Base-by-base conservation (phyloP, 2,329 filamentous ascomycete species). In the Chalara sp. region DNA sequence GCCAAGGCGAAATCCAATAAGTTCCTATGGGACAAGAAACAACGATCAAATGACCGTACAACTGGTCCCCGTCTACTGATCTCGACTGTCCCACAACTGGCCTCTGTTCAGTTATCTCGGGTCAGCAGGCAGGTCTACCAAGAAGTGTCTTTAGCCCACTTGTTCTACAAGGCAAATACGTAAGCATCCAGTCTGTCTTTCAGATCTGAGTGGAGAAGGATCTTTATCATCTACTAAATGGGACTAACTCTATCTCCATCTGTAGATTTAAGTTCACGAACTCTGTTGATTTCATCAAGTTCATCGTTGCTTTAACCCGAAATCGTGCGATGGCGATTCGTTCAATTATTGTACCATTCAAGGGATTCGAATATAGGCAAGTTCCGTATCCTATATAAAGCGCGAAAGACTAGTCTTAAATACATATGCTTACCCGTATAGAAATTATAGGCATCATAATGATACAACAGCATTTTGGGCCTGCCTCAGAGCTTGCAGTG, bases 121-220 rank as follows among this genome's bases (percentile, higher is more conserved):
- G 51, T 53, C 32, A 56, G 53, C 44, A 46, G 51, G 37, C 6
- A 49, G 35, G 39, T 56, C 13, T 60, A 60, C 37, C 13, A 49
- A 10, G 51, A 54, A 4, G 50, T 60, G 5, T 50, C 50, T 5
- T 33, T 39, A 5, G 47, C 52, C 7, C 53, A 57, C 31, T 41
- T 57, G 4, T 58, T 60, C 50, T 60, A 60, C 39, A 35, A 48
- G 10, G 32, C 37, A 32, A 60, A 60, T 32, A 10, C 32, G 4
- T 58, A n/a, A n/a, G 35, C 21, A 21, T 21, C 21, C 21, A 21
- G 21, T 21, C 21, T 21, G 21, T 21, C 21, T 21, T 21, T 21
- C 21, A 21, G 21, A 21, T 21, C 21, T 21, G 21, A 21, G 21
- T 21, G 21, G 21, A 21, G 21, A 21, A 21, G 21, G 21, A 21